A percentile compares a stretch with the other conserved stretches of the same genome.
phyloP scores from a whole-genome alignment of 2,329 filamentous ascomycete species.

The Dactylellina cionopaga region DNA sequence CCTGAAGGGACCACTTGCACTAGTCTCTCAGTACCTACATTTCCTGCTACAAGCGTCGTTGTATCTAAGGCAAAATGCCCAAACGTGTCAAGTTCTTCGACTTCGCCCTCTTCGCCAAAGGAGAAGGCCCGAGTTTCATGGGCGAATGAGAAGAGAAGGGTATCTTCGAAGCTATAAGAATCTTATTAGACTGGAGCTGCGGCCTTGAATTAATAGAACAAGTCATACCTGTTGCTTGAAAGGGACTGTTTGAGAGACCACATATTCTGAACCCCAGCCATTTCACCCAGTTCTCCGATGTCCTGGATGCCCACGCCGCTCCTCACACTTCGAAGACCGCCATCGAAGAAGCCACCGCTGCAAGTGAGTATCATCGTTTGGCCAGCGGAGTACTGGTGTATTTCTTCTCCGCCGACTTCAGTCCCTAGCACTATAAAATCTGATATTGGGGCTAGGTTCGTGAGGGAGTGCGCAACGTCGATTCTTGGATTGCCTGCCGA shows the following conservation, averaged over 20 bases:
- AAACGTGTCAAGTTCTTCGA: slow-evolving; percentile 86
- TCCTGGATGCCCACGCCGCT: slow-evolving; percentile 95
- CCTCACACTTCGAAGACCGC: slow-evolving; percentile 85
- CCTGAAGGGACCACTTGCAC: slow-evolving; percentile 78
- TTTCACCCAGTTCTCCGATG: slow-evolving; percentile 80
- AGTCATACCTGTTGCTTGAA: slow-evolving; percentile 55
- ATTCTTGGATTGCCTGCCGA: slow-evolving; percentile 66
- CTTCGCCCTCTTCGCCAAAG: slow-evolving; percentile 77
- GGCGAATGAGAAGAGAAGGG: slow-evolving; percentile 80
- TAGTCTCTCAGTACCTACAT: slow-evolving; percentile 71
- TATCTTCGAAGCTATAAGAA: slow-evolving; percentile 68
- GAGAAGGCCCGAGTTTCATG: slow-evolving; percentile 84
- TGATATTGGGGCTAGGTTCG: slow-evolving; percentile 88
- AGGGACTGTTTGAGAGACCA: slow-evolving; percentile 73
- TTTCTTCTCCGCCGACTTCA: slow-evolving; percentile 81
- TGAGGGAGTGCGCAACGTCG: slow-evolving; percentile 76
- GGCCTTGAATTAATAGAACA: too few relatives aligned
- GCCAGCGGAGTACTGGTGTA: slow-evolving; percentile 85
- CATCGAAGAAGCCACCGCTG: slow-evolving; percentile 88
- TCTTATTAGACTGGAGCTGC: slow-evolving; percentile 53
- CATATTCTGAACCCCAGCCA: slow-evolving; percentile 77
- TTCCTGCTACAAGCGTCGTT: slow-evolving; percentile 76
- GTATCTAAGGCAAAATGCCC: slow-evolving; percentile 75
- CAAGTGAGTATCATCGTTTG: slow-evolving; percentile 93
- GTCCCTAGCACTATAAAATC: slow-evolving; percentile 98